These are phyloP conservation scores for Leishmania tarentolae DNA, from an alignment of 208 protist genomes.

Conservation along the genomic window DNA sequence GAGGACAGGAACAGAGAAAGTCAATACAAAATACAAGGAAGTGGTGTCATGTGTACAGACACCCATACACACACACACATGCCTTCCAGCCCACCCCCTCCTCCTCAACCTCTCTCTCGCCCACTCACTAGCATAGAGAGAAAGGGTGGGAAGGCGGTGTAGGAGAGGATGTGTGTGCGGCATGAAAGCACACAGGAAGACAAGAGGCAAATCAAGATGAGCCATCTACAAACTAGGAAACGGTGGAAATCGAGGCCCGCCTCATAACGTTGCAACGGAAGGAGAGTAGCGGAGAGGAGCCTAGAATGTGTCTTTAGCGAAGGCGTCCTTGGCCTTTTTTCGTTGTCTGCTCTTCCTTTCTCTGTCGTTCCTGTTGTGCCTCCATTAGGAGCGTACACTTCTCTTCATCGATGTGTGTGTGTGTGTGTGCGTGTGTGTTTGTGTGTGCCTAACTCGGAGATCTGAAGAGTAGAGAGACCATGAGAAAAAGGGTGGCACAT, in stretches of 20 bases:
- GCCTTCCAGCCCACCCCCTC: background rate
- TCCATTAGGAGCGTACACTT: background rate
- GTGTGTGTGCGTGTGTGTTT: background rate
- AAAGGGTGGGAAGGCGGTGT: background rate
- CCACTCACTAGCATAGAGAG: background rate
- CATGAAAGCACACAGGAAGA: background rate
- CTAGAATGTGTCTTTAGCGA: background rate
- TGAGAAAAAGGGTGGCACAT: background rate
- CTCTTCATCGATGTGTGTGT: background rate
- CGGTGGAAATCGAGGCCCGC: background rate
- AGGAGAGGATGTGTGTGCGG: background rate
- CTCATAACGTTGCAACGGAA: background rate
- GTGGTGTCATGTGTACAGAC: background rate
- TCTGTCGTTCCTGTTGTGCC: background rate
- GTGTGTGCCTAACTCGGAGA: background rate
- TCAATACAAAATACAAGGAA: background rate
- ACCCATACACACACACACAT: background rate
- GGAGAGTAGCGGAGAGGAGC: background rate
- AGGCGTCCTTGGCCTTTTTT: background rate
- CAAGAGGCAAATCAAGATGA: background rate
- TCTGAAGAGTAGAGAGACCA: background rate
- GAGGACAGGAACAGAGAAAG: background rate
- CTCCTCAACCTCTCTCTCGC: background rate
- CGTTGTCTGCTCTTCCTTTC: background rate
- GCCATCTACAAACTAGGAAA: background rate